These are phyloP conservation scores for Hericium erinaceus DNA, from an alignment of 768 basidiomycete genomes.

Conservation along the genomic window DNA sequence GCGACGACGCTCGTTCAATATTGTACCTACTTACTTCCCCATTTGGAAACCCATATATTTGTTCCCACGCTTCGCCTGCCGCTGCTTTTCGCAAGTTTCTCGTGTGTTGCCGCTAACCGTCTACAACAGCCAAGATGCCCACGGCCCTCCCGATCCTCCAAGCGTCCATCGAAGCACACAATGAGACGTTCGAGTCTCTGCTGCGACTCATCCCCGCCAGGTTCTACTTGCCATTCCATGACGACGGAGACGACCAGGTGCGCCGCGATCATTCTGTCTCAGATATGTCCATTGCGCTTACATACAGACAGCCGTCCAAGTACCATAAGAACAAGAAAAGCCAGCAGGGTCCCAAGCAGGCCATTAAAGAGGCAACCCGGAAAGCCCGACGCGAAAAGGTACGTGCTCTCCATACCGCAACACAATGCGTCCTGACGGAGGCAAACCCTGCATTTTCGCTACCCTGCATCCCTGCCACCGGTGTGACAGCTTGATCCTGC, in stretches of 20 bases:
- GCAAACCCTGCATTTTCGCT: not conserved
- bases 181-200: conserved; percentile 76
- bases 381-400: conserved; percentile 88
- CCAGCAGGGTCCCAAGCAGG: conserved; percentile 65
- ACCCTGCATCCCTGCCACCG: not conserved
- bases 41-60: too few species aligned
- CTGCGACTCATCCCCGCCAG: conserved; percentile 82
- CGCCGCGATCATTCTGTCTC: conserved; percentile 5
- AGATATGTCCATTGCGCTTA: not conserved
- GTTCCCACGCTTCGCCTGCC: too few species aligned
- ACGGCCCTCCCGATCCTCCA: conserved; percentile 41
- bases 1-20: too few species aligned
- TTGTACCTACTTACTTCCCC: too few species aligned
- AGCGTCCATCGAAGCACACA: conserved; percentile 71
- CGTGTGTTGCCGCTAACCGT: too few species aligned
- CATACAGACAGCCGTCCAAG: conserved; percentile 37
- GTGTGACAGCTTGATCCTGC: conserved; percentile 78
- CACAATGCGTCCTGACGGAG: not conserved
- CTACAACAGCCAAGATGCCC: conserved; percentile 27
- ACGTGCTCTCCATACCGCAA: conserved; percentile 1
- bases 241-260: conserved; percentile 62
- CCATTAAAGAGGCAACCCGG: conserved; percentile 79
- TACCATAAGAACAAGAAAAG: conserved; percentile 88
- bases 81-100: too few species aligned
- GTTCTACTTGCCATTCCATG: conserved; percentile 65